These are phyloP conservation scores for Scortechinia acanthostroma DNA, from an alignment of 2,329 filamentous ascomycete species.

Conservation along the genomic window DNA sequence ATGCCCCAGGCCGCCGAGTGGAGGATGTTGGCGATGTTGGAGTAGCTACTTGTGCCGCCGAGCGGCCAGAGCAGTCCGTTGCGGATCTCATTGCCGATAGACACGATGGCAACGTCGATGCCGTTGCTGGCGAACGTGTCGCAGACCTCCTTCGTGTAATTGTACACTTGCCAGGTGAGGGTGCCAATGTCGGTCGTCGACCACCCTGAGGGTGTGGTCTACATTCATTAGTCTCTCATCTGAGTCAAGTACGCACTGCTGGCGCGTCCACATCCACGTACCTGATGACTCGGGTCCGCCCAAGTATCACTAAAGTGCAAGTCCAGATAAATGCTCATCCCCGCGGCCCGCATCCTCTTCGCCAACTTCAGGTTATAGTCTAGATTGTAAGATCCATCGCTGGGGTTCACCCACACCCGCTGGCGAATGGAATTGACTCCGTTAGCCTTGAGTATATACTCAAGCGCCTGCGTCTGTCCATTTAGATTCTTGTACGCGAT, in stretches of 20 bases:
- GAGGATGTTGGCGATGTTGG: slow-evolving; percentile 56
- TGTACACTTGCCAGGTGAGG: slow-evolving; percentile 55
- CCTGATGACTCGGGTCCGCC: slow-evolving; percentile 62
- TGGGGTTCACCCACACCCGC: slow-evolving; percentile 65
- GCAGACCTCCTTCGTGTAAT: slow-evolving; percentile 58
- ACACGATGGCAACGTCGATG: slow-evolving; percentile 52
- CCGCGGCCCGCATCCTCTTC: slow-evolving; percentile 53
- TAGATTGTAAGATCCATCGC: slow-evolving; percentile 58
- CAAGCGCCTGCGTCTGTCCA: slow-evolving; percentile 45
- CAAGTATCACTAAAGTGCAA: slow-evolving; percentile 65
- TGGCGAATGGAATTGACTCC: slow-evolving; percentile 68
- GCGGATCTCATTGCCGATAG: slow-evolving; percentile 70
- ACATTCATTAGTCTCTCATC: too few relatives aligned
- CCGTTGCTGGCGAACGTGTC: slow-evolving; percentile 49
- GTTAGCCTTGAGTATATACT: slow-evolving; percentile 50
- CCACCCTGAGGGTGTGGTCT: slow-evolving; percentile 56
- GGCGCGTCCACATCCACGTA: too few relatives aligned
- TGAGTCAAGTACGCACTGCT: neutral
- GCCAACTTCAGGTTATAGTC: slow-evolving; percentile 67
- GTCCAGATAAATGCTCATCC: slow-evolving; percentile 48
- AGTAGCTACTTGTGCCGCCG: slow-evolving; percentile 42
- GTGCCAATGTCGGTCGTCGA: slow-evolving; percentile 42
- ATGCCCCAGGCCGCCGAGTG: slow-evolving; percentile 58
- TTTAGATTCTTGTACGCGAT: slow-evolving; percentile 49
- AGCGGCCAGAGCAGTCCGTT: slow-evolving; percentile 61